Evolutionary conservation across 2,329 filamentous ascomycete genomes (phyloP), one percentile per base, ranked within the genome.

Genomic region (Ascochyta pisi): DNA sequence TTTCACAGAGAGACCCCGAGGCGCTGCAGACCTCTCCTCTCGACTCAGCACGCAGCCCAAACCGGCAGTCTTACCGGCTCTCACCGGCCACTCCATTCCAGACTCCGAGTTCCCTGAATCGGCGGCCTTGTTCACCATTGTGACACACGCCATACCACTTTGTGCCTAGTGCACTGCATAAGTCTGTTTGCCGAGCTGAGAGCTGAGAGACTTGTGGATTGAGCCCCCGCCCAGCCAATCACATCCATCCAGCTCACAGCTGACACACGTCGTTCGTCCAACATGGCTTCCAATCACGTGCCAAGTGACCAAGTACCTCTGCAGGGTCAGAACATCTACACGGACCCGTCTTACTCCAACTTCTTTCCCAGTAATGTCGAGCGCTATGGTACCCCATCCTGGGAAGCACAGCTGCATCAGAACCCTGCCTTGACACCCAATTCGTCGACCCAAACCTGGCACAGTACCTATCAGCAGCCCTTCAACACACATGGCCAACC

Each of bases 271-370:
- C 44, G 45, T 39, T 53, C 47, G 58, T 51, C 63, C 56, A 54
- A 57, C 60, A 75, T 76, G 73, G 73, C 70, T 38, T 62, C 69
- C 49, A 71, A 68, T 75, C 73, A 75, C 72, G 69, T 76, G 72
- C 70, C 69, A 16, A 63, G 49, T 71, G 70, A 73, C 59, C 69
- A 70, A 56, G 62, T 67, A 27, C 65, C 69, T 31, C 43, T 69
- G 39, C 69, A 69, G 55, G 66, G 65, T 38, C 71, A 73, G 58
- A 69, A 58, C 56, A 66, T 74, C 57, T 74, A 74, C 63, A 60
- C 58, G 62, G 68, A 75, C 57, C 57, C 69, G 1, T 58, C 67
- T 2, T 76, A 68, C 31, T 64, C 67, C 33, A 65, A 64, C 42
- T 59, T 73, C 44, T 73, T 73, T 40, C 54, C 65, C 29, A 52